phyloP scores from a whole-genome alignment of 495 filamentous ascomycete genomes.

The Cudoniella acicularis region DNA sequence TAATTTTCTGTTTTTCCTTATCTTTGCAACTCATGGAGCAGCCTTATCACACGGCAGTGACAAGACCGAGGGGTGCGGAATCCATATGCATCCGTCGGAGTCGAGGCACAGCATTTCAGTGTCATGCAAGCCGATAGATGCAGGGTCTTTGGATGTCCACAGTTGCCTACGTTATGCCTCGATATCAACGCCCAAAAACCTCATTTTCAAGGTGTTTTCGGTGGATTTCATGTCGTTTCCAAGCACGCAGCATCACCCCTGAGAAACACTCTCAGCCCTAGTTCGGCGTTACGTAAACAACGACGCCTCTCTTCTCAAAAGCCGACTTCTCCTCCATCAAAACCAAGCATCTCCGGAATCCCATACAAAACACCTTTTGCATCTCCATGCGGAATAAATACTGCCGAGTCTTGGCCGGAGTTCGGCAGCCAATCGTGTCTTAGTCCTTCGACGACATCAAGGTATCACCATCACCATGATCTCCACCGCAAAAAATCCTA shows the following conservation, averaged over 20 bases:
- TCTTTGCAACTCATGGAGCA: background rate
- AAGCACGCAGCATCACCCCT: too few relatives aligned
- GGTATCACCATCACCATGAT: background rate
- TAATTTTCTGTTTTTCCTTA: too few relatives aligned
- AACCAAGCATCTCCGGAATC: background rate
- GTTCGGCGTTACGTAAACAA: background rate
- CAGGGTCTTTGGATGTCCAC: background rate
- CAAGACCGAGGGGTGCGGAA: background rate
- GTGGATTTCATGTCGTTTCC: too few relatives aligned
- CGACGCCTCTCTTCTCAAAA: background rate
- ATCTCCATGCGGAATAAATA: background rate
- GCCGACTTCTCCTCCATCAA: background rate
- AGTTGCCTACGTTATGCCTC: too few relatives aligned
- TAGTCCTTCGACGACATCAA: background rate
- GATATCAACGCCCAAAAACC: too few relatives aligned
- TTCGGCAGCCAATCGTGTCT: background rate
- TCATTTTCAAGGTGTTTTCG: too few relatives aligned
- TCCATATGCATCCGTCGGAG: background rate
- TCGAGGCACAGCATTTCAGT: background rate
- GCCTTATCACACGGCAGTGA: background rate
- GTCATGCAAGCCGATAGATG: background rate
- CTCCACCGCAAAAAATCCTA: too few relatives aligned
- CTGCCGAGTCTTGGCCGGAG: background rate
- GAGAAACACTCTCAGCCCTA: too few relatives aligned
- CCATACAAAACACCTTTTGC: background rate